phyloP scores from a whole-genome alignment of 768 basidiomycete species.

The Dioszegia crocea region DNA sequence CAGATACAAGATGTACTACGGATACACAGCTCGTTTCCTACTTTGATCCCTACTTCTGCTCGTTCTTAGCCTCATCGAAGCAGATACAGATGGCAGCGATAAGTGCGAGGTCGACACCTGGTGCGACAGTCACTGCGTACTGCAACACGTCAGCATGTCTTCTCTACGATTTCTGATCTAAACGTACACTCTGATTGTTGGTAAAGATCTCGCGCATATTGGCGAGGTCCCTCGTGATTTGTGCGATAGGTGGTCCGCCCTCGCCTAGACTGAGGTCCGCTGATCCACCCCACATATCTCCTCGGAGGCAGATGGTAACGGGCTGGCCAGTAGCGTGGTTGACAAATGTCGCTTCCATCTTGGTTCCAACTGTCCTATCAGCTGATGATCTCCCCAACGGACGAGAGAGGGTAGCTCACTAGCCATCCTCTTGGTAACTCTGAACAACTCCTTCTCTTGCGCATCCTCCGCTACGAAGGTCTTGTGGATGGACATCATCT shows the following conservation, averaged over 20 bases:
- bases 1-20: too few relatives aligned
- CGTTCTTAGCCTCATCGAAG: slow-evolving; percentile 42
- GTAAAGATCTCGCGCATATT: slow-evolving; percentile 43
- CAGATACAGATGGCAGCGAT: slow-evolving; percentile 48
- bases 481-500: slow-evolving; percentile 37
- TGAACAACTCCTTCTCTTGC: slow-evolving; percentile 34
- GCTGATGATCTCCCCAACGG: background rate
- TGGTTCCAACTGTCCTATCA: slow-evolving; percentile 33
- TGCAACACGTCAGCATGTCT: background rate
- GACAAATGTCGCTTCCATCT: slow-evolving; percentile 45
- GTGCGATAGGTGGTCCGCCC: slow-evolving; percentile 37
- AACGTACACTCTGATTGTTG: slow-evolving; percentile 43
- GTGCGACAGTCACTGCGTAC: slow-evolving; percentile 48
- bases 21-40: too few relatives aligned
- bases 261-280: slow-evolving; percentile 34
- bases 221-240: slow-evolving; percentile 40
- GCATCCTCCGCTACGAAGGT: slow-evolving; percentile 33
- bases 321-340: slow-evolving; percentile 36
- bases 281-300: slow-evolving; percentile 46
- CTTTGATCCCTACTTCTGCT: slow-evolving; percentile 1
- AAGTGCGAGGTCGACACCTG: slow-evolving; percentile 45
- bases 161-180: background rate
- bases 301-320: slow-evolving; percentile 32
- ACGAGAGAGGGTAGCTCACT: slow-evolving; percentile 29
- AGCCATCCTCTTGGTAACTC: slow-evolving; percentile 26